phyloP scores from a whole-genome alignment of 495 filamentous ascomycete species.

The Penicillium desertorum region DNA sequence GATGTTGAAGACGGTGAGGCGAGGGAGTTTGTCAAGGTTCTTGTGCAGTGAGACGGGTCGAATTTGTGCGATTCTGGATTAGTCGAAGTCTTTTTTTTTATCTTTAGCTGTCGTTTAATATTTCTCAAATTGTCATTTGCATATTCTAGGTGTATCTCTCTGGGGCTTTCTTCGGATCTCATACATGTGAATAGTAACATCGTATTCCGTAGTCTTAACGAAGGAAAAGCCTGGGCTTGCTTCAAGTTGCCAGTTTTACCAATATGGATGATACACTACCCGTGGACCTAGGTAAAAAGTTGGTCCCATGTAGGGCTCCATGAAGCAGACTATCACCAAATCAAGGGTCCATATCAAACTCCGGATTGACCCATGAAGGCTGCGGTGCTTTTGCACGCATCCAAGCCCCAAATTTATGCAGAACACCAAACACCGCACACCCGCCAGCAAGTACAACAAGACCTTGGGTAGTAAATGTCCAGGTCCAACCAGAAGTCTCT shows the following conservation, averaged over 20 bases:
- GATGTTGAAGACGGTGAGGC: slow-evolving; percentile 28
- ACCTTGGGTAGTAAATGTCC: slow-evolving; percentile 57
- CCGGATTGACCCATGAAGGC: slow-evolving; percentile 46
- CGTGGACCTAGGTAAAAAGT: no score
- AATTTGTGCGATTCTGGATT: slow-evolving; percentile 1
- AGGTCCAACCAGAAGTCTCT: slow-evolving; percentile 51
- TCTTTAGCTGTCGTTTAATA: no score
- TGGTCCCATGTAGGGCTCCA: no score
- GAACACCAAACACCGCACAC: slow-evolving; percentile 36
- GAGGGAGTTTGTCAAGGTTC: slow-evolving; percentile 36
- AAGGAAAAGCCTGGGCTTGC: no score
- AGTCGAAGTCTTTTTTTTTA: background rate
- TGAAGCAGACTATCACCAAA: background rate
- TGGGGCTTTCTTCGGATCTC: no score
- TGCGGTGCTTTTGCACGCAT: slow-evolving; percentile 31
- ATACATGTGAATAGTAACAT: no score
- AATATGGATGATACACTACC: no score
- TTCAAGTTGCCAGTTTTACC: no score
- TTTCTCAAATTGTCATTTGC: no score
- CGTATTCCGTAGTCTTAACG: no score
- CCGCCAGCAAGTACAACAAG: slow-evolving; percentile 48
- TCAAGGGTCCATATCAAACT: slow-evolving; percentile 35
- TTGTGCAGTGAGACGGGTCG: slow-evolving; percentile 20
- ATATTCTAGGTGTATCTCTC: no score
- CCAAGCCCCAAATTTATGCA: slow-evolving; percentile 49